Evolutionary conservation across 2,329 filamentous ascomycete genomes (phyloP), one percentile per base, ranked within the genome.

Genomic region (Nemania abortiva): DNA sequence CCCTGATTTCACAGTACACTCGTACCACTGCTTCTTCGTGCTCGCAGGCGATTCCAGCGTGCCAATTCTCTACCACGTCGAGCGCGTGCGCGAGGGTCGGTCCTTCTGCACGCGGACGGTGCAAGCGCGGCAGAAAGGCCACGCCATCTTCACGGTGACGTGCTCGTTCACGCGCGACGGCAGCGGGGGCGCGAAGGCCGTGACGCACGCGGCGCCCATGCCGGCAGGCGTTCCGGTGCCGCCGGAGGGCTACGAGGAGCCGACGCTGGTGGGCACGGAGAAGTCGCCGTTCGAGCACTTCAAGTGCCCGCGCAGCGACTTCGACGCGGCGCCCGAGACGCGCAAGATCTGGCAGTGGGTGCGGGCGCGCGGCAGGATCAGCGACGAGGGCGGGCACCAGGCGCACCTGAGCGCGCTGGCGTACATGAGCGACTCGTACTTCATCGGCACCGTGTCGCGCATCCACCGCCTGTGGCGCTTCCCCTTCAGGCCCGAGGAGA

Each of bases 1-100:
- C 0, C 80, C 85, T 29, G 86, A 92, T 78, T 98, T 97, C 81
- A 88, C 90, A 68, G 90, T 96, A 58, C 96, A 99, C 85, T 95
- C 92, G 78, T 98, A 97, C 92, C 96, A 99, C 87, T 98, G 96
- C 88, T 99, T 98, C 85, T 99, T 99, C 81, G 90, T 99, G 39
- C 90, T 98, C 1, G 95, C 95, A 4, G 96, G 96, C 31, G 92
- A 95, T 77, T 87, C 89, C 13, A 89, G 92, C 69, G 91, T 96
- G 20, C 95, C 96, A 37, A 92, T 98, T 73, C 87, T 98, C 70
- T 98, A 97, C 84, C 93, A 98, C 79, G 96, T 99, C 55, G 96
- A 98, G 84, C 89, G 93, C 61, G 94, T 99, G 56, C 91, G 96
- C 64, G 94, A 97, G 78, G 96, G 96, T 9, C 90, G 91, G 68